Evolutionary conservation across 73 alveolate species (phyloP), one percentile per base, ranked within the genome.

Genomic region (Breviolum minutum): DNA sequence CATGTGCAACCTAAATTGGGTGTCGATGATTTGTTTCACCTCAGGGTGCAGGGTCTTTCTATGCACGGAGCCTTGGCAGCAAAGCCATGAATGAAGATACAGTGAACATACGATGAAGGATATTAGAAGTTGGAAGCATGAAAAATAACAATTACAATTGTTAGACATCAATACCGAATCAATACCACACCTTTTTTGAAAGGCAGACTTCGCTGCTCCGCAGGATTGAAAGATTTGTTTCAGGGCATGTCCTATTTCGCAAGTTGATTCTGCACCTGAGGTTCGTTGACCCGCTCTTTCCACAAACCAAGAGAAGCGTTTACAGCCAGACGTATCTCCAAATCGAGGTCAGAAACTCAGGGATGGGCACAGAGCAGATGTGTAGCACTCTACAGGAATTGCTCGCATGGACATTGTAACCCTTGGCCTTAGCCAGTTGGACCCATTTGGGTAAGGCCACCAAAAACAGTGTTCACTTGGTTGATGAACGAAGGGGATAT

Each of bases 241-340:
- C 17, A 27, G 8, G 63, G n/a, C 13, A 30, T 12, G n/a, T 9
- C 8, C 13, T 79, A 12, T 22, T 29, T 79, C 66, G 10, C 24
- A 79, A 22, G 7, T 10, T 77, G 64, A 26, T 13, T 77, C 14
- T 7, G 24, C 87, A 10, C 20, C 63, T 1, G 20, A 89, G 96
- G 97, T 90, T 90, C 73, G 97, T 90, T 27, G 97, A 90, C 64
- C 97, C 97, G 27, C 7, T 64, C 88, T 90, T 90, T 63, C 97
- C 79, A 62, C 40, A 90, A 63, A 90, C 97, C 79, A 71, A 70
- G 68, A 48, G 20, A 82, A 63, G 63, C 0, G 87, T 77, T 32
- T 90, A 90, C 97, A 70, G 77, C 79, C 87, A 82, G 32, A 90
- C 97, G 12, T 70, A 40, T 27, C 40, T 79, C 62, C 88, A 90